Evolutionary conservation across 2,329 filamentous ascomycete genomes (phyloP).

Genomic region (Venturia aucupariae): DNA sequence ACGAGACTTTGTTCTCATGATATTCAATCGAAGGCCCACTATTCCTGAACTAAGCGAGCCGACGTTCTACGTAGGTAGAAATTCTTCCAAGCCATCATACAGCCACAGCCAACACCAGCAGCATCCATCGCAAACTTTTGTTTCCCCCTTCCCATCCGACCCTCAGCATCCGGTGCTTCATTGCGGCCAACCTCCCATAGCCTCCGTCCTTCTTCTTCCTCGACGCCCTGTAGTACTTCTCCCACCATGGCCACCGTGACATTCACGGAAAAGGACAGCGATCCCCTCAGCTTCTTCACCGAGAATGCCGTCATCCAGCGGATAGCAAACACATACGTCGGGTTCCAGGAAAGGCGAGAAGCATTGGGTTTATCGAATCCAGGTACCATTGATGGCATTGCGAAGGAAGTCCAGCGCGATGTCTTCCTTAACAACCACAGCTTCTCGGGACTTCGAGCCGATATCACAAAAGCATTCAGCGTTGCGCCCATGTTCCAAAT

Average conservation of each 20-base stretch:
- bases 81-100: neutral
- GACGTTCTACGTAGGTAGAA: neutral
- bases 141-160: neutral
- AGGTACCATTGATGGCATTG: slow-evolving; percentile 80
- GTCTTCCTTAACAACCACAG: slow-evolving; percentile 93
- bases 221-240: neutral
- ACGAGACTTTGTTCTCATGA: too few species aligned
- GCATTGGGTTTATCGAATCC: slow-evolving; percentile 86
- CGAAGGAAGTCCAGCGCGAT: slow-evolving; percentile 89
- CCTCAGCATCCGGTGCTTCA: neutral
- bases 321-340: slow-evolving; percentile 67
- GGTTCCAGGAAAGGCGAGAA: slow-evolving; percentile 77
- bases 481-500: slow-evolving; percentile 91
- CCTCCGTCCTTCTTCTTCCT: neutral
- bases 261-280: slow-evolving; percentile 10
- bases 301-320: slow-evolving; percentile 63
- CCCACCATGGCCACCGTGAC: slow-evolving; percentile 10
- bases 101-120: neutral
- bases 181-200: neutral
- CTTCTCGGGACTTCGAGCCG: slow-evolving; percentile 92
- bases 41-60: neutral
- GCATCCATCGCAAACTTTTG: neutral
- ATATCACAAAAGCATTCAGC: slow-evolving; percentile 94
- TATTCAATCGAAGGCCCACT: neutral
- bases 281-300: slow-evolving; percentile 44